Percentiles rank a stretch among this genome's conserved stretches.
Conservation (phyloP, 495 filamentous ascomycete species). For the Achaetomiella virescens region DNA sequence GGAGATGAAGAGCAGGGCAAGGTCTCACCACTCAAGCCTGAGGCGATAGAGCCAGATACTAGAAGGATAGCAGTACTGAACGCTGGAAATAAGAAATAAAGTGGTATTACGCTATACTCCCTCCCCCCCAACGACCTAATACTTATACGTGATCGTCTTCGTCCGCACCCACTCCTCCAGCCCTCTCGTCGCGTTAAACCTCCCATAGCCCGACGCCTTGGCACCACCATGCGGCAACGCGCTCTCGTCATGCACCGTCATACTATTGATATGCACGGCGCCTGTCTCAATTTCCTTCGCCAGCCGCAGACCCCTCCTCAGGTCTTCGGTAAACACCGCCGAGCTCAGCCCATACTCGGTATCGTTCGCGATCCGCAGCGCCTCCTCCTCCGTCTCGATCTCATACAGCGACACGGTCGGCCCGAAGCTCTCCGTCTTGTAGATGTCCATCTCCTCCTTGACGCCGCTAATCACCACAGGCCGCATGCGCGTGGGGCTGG, state of each 20-base stretch:
- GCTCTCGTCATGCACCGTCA: conserved; percentile 80
- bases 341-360: conserved; percentile 76
- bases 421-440: conserved; percentile 75
- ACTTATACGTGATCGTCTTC: conserved; percentile 74
- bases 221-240: conserved; percentile 75
- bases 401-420: conserved; percentile 60
- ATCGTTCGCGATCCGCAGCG: conserved; percentile 70
- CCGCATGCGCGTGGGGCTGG: conserved; percentile 52
- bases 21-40: no score
- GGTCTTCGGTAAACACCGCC: conserved; percentile 80
- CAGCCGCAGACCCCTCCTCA: conserved; percentile 67
- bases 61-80: neutral
- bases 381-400: conserved; percentile 59
- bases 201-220: conserved; percentile 76
- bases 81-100: neutral
- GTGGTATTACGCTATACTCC: neutral
- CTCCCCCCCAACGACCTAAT: conserved; percentile 20
- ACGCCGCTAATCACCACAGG: conserved; percentile 66
- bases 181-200: conserved; percentile 46
- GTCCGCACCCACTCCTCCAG: conserved; percentile 73
- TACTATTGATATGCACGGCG: conserved; percentile 81
- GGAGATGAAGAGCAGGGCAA: no score
- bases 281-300: conserved; percentile 73
- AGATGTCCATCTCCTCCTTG: conserved; percentile 78
- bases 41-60: no score